Evolutionary conservation across 805 yeast genomes (phyloP), one percentile per base, ranked within the genome.

Genomic region (Suhomyces sp.): DNA sequence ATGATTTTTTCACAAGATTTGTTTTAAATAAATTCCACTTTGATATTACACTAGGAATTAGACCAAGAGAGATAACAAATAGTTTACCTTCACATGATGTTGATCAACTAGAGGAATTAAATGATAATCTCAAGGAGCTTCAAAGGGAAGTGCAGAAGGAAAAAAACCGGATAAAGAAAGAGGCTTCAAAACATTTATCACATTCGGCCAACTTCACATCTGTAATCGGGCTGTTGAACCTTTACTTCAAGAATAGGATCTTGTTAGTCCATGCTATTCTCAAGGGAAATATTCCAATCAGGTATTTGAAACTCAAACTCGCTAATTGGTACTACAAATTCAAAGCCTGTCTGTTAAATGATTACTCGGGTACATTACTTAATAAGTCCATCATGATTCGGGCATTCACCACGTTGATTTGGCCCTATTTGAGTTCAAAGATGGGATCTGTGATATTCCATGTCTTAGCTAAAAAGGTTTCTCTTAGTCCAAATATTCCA

Each of bases 351-450:
- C 24, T 65, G 13, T 42, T 43, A 17, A 47, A 62, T 34, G 71
- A 68, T 45, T 68, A 56, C 41, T 58, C 71, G 5, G 18, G 42
- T 2, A 34, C 55, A 3, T 44, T 61, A 6, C 33, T 53, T 2
- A 28, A 36, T 16, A 48, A 46, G 15, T 62, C 65, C 14, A 37
- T 46, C 4, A 45, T 61, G 1, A 42, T 64, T 10, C 39, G 60
- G 22, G 43, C 52, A 7, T 33, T 64, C 11, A 55, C 70, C 9
- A 61, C 72, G 2, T 17, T 61, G n/a, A 12, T 58, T 25, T 67
- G 72, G 72, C 73, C 73, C 10, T 62, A 54, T 35, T 23, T 58
- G 9, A 56, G 67, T 6, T 54, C 69, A 0, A 59, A 60, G 32
- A 19, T 63, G 3, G 72, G 72, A 1, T 31, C 31, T 13, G 20